A percentile compares a stretch with the other conserved stretches of the same genome.
These are phyloP conservation scores for Ophiostoma novo-ulmi DNA, from an alignment of 2,329 filamentous ascomycete species.

Conservation along the genomic window DNA sequence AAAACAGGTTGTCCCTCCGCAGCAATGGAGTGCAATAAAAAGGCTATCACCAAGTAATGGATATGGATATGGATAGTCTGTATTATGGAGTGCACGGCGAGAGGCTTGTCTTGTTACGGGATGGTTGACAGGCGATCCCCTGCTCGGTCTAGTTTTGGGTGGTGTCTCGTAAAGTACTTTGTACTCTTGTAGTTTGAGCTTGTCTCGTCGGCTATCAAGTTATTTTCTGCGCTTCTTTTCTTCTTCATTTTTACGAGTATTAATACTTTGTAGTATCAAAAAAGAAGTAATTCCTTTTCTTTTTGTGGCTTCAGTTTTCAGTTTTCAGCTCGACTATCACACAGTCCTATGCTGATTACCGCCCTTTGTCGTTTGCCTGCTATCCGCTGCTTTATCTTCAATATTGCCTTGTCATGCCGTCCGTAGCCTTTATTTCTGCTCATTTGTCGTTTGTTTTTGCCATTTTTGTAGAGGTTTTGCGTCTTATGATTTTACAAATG, in stretches of 20 bases:
- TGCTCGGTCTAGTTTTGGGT: background rate
- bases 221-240: no score
- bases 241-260: background rate
- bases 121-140: conserved; percentile 12
- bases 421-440: background rate
- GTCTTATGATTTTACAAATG: background rate
- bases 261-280: no score
- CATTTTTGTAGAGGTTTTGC: background rate
- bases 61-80: conserved; percentile 1
- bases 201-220: background rate
- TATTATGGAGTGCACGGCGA: background rate
- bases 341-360: no score
- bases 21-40: background rate
- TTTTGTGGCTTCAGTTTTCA: no score
- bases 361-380: no score
- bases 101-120: conserved; percentile 12
- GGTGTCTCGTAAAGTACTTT: background rate
- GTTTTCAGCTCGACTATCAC: no score
- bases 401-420: background rate
- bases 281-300: background rate
- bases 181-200: no score
- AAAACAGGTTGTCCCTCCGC: conserved; percentile 2
- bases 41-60: background rate
- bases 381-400: background rate
- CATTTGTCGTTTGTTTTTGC: background rate